Evolutionary conservation across 139 green algal genomes (phyloP).

Genomic region (Chara braunii): DNA sequence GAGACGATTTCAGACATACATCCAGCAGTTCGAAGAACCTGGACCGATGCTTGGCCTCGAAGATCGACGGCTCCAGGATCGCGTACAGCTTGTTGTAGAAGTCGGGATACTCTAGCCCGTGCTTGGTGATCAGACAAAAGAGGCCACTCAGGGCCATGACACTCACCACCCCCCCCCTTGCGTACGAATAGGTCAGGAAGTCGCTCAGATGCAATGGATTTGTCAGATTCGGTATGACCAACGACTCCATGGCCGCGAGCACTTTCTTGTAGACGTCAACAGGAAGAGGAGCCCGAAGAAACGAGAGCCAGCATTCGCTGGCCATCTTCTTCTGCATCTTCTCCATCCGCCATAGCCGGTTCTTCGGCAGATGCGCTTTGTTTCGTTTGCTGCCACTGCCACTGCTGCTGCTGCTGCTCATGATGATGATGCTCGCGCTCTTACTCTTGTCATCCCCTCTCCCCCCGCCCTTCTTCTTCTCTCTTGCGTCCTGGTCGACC

Average conservation of each 20-base stretch:
- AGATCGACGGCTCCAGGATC: constrained; percentile 33
- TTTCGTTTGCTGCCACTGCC: neutral
- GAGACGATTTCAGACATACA: constrained; percentile 75
- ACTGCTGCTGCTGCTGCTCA: no score
- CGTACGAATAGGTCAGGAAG: constrained; percentile 71
- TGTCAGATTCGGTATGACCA: constrained; percentile 46
- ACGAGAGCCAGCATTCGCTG: constrained; percentile 67
- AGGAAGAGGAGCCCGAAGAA: constrained; percentile 67
- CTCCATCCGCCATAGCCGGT: neutral
- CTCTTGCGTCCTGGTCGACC: no score
- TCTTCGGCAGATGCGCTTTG: neutral
- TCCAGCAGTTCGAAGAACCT: constrained; percentile 79
- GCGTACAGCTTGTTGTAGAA: constrained; percentile 45
- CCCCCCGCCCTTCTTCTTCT: no score
- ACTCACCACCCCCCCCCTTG: constrained; percentile 66
- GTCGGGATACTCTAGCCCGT: constrained; percentile 83
- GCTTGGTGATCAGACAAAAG: constrained; percentile 80
- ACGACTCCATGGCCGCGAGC: no score
- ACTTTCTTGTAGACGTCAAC: constrained; percentile 60
- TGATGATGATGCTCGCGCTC: neutral
- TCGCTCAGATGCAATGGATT: constrained; percentile 76
- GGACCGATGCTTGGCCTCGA: constrained; percentile 49
- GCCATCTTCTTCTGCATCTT: constrained; percentile 34
- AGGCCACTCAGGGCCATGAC: constrained; percentile 89
- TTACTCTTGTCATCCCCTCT: no score